These are phyloP conservation scores for Trichoderma aggressivum DNA, from an alignment of 2,329 filamentous ascomycete species.

Conservation along the genomic window DNA sequence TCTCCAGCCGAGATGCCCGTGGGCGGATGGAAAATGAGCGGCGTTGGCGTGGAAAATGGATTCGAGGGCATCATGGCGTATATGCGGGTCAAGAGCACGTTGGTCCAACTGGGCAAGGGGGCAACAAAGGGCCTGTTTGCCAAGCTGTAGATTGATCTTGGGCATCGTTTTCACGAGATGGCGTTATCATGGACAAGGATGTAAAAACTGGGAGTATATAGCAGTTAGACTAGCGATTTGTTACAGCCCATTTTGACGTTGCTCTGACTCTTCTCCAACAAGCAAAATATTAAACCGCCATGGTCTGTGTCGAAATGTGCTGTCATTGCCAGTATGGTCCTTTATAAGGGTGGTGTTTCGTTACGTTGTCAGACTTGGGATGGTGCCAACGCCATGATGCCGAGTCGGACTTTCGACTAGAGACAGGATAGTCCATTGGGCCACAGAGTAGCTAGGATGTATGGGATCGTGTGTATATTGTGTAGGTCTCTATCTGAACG, in stretches of 20 bases:
- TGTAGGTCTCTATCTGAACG: too few species aligned
- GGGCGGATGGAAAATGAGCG: constrained; percentile 88
- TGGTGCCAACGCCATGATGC: background rate
- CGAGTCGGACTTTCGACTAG: too few species aligned
- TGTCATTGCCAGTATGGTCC: background rate
- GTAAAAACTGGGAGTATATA: background rate
- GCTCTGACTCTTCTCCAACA: background rate
- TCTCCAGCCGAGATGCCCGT: constrained; percentile 88
- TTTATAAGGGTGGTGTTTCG: background rate
- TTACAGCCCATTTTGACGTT: background rate
- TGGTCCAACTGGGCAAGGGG: constrained; percentile 74
- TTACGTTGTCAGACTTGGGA: background rate
- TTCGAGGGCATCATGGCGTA: constrained; percentile 75
- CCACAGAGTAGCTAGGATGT: too few species aligned
- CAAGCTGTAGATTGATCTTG: constrained; percentile 49
- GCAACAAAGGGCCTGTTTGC: constrained; percentile 65
- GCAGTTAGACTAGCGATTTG: background rate
- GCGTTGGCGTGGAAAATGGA: constrained; percentile 84
- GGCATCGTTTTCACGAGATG: background rate
- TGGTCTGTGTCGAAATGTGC: background rate
- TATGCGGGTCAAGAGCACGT: constrained; percentile 81
- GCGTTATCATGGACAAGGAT: background rate
- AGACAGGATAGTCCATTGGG: too few species aligned
- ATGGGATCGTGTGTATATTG: too few species aligned
- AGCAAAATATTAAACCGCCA: background rate